These are phyloP conservation scores for Dendrocalamus sinicus DNA, from an alignment of 176 grass and related monocot genomes.

Conservation along the genomic window DNA sequence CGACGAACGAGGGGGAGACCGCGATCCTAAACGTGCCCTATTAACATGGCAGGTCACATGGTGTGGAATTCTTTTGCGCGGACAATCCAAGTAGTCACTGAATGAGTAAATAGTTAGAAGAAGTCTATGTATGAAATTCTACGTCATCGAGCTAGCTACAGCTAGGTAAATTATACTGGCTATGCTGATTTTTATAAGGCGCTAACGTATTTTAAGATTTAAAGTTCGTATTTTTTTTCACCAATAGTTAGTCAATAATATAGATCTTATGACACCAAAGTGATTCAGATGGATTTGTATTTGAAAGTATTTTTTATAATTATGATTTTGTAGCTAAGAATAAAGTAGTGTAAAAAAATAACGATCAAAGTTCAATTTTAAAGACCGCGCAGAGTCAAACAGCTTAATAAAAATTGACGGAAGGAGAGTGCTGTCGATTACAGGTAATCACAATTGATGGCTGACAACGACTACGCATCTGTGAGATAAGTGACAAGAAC, in stretches of 20 bases:
- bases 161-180: not conserved
- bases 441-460: not conserved
- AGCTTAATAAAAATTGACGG: no score
- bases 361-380: no score
- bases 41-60: not conserved
- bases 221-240: no score
- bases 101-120: not conserved
- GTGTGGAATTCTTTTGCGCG: not conserved
- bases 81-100: not conserved
- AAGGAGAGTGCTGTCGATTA: not conserved
- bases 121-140: not conserved
- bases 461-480: not conserved
- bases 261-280: no score
- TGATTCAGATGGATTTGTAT: no score
- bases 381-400: no score
- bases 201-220: no score
- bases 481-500: not conserved
- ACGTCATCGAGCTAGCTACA: not conserved
- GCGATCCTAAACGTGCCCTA: conserved; percentile 33
- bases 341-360: no score
- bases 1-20: not conserved
- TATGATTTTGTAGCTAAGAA: no score
- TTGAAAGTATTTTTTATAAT: no score
- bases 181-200: no score
- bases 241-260: no score